Conservation (phyloP, 441 rosid species). For the Jatropha multifida region DNA sequence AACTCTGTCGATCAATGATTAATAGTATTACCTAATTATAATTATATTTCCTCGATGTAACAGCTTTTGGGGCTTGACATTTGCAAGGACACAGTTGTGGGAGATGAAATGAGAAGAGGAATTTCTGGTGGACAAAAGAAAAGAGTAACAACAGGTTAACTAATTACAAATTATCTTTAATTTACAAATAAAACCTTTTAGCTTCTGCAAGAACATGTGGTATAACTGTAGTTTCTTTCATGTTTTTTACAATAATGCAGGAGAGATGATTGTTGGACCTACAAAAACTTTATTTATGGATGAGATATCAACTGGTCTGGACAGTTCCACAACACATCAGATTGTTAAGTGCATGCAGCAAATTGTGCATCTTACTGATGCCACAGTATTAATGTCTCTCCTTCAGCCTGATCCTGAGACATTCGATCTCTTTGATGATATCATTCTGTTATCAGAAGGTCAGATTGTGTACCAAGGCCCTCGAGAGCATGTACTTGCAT, state of each 20-base stretch:
- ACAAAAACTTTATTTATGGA: slow-evolving; percentile 80
- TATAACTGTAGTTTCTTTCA: background rate
- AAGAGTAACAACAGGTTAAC: slow-evolving; percentile 25
- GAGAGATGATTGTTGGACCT: slow-evolving; percentile 90
- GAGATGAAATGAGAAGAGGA: slow-evolving; percentile 24
- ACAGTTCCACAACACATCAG: slow-evolving; percentile 72
- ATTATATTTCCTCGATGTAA: background rate
- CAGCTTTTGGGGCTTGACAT: slow-evolving; percentile 25
- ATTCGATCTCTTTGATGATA: slow-evolving; percentile 69
- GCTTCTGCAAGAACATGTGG: background rate
- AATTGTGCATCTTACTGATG: slow-evolving; percentile 66
- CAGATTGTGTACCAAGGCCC: slow-evolving; percentile 78
- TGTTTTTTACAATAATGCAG: slow-evolving; percentile 25
- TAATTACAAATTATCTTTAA: background rate
- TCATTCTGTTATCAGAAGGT: slow-evolving; percentile 66
- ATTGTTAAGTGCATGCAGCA: slow-evolving; percentile 79
- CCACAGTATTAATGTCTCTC: slow-evolving; percentile 38
- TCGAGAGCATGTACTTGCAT: slow-evolving; percentile 45
- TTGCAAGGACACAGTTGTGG: slow-evolving; percentile 20
- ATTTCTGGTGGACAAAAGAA: slow-evolving; percentile 29
- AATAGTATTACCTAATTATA: background rate
- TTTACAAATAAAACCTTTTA: background rate
- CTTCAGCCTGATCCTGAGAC: slow-evolving; percentile 81
- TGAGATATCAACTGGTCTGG: slow-evolving; percentile 84
- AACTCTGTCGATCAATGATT: background rate